Evolutionary conservation across 345 rosid genomes (phyloP).

Genomic region (Pseudoturritis turrita): DNA sequence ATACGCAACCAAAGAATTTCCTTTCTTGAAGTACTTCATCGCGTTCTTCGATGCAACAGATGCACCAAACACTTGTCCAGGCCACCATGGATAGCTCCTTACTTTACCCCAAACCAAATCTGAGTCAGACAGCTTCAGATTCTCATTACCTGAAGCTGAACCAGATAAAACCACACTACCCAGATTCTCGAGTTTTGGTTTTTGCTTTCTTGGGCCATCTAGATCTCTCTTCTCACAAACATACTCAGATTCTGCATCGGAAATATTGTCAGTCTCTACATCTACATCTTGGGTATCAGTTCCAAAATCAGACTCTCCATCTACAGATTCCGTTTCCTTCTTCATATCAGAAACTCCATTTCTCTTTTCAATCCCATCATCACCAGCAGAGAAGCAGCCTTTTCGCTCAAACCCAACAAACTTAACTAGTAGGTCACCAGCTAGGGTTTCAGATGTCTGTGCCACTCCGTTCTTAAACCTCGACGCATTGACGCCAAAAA

Average conservation of each 20-base stretch:
- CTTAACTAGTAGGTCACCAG: background rate
- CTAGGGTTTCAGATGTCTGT: slow-evolving; percentile 10
- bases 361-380: background rate
- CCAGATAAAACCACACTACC: background rate
- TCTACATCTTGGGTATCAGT: too few relatives aligned
- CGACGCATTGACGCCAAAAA: background rate
- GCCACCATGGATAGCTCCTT: slow-evolving; percentile 90
- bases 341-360: background rate
- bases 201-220: slow-evolving; percentile 14
- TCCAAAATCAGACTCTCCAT: background rate
- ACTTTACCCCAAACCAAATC: slow-evolving; percentile 86
- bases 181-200: slow-evolving; percentile 13
- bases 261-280: background rate
- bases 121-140: slow-evolving; percentile 19
- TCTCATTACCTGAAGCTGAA: background rate
- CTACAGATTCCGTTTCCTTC: background rate
- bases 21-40: slow-evolving; percentile 50
- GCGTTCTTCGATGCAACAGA: slow-evolving; percentile 47
- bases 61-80: slow-evolving; percentile 56
- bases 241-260: background rate
- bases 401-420: background rate
- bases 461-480: background rate
- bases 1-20: slow-evolving; percentile 44
- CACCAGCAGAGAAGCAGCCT: background rate
- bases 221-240: background rate